Percentiles rank a stretch among this genome's conserved stretches.
Conservation (phyloP, 2,329 filamentous ascomycete genomes). For the Beauveria caledonica region DNA sequence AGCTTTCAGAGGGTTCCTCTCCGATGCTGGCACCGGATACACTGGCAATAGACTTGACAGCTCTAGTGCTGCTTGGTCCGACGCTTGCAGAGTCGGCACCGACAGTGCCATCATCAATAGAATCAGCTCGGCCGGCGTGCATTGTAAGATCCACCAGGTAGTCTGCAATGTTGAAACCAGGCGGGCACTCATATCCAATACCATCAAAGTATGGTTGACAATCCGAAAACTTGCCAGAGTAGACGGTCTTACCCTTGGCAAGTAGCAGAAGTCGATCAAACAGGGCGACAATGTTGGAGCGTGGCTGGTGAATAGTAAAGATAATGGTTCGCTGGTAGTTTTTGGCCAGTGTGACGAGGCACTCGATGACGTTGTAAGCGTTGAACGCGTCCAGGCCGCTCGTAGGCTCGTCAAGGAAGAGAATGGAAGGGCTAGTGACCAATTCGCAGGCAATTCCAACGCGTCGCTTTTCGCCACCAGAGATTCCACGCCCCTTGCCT, state of each 20-base stretch:
- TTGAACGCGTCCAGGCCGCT: constrained; percentile 95
- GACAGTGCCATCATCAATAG: constrained; percentile 45
- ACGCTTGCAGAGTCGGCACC: constrained; percentile 54
- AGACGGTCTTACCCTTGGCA: constrained; percentile 82
- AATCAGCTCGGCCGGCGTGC: constrained; percentile 66
- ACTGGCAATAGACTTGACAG: constrained; percentile 85
- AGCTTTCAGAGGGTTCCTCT: constrained; percentile 56
- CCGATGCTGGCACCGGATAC: constrained; percentile 67
- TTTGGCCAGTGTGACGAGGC: constrained; percentile 87
- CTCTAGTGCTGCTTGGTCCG: constrained; percentile 77
- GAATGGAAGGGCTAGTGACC: constrained; percentile 91
- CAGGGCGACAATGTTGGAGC: constrained; percentile 95
- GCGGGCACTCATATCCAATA: constrained; percentile 85
- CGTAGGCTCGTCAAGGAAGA: constrained; percentile 95
- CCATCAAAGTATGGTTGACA: constrained; percentile 91
- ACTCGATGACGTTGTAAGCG: constrained; percentile 96
- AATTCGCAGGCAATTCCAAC: constrained; percentile 97
- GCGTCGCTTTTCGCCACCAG: constrained; percentile 90
- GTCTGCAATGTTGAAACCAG: constrained; percentile 97
- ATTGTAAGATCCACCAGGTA: constrained; percentile 96
- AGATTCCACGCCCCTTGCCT: constrained; percentile 87
- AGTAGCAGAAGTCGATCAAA: constrained; percentile 92
- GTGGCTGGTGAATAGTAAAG: constrained; percentile 95
- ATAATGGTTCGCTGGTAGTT: constrained; percentile 95
- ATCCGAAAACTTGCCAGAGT: constrained; percentile 79